These are phyloP conservation scores for Clonostachys rhizophaga DNA, from an alignment of 2,329 filamentous ascomycete genomes.

Conservation along the genomic window DNA sequence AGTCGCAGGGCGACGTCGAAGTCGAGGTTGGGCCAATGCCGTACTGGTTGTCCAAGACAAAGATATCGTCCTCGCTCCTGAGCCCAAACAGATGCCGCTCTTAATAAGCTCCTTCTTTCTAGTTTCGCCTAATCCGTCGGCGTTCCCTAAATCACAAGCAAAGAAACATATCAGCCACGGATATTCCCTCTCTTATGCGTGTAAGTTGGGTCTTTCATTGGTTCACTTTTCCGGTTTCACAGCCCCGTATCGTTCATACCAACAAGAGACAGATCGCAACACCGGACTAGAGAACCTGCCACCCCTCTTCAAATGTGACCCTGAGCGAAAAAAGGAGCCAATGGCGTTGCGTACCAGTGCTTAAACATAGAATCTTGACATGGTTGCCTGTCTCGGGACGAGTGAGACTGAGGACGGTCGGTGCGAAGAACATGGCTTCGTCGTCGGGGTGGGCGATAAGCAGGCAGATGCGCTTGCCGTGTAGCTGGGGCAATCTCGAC, in stretches of 20 bases:
- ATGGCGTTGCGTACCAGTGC: conserved; percentile 54
- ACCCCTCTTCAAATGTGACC: background rate
- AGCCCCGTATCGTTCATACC: background rate
- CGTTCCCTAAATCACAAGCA: conserved; percentile 55
- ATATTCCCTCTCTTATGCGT: no score
- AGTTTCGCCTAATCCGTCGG: conserved; percentile 79
- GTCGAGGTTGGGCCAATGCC: conserved; percentile 13
- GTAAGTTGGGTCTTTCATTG: no score
- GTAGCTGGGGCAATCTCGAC: conserved; percentile 59
- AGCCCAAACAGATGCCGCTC: conserved; percentile 76
- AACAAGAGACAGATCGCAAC: background rate
- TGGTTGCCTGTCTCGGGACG: conserved; percentile 78
- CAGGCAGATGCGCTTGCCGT: conserved; percentile 82
- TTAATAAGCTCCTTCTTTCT: conserved; percentile 80
- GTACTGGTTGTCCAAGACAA: conserved; percentile 76
- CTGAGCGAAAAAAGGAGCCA: background rate
- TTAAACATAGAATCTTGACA: conserved; percentile 90
- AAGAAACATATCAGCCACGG: no score
- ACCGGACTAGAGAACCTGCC: no score
- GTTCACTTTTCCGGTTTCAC: no score
- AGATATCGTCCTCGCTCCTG: conserved; percentile 70
- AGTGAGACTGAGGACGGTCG: conserved; percentile 80
- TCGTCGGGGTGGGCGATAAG: conserved; percentile 97
- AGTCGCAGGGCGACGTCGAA: conserved; percentile 3
- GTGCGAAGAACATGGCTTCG: conserved; percentile 99